phyloP scores from a whole-genome alignment of 306 rosid species.

The Vicia villosa region DNA sequence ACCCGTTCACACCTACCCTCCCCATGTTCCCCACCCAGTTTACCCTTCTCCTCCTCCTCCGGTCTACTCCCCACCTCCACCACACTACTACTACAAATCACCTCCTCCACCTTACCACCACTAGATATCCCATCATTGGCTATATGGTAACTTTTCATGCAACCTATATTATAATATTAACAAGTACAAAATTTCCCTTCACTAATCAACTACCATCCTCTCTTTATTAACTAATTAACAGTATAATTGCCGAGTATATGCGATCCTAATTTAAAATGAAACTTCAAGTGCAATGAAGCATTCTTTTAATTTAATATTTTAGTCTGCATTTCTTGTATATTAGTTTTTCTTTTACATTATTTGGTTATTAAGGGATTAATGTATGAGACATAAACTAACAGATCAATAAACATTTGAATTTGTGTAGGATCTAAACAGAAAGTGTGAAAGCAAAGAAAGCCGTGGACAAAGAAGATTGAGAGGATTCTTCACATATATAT shows the following conservation, averaged over 20 bases:
- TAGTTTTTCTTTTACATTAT: not conserved
- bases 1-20: constrained; percentile 13
- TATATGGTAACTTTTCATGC: constrained; percentile 28
- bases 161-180: not conserved
- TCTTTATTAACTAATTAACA: not conserved
- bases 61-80: constrained; percentile 53
- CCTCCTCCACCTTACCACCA: constrained; percentile 71
- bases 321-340: not conserved
- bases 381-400: constrained; percentile 3
- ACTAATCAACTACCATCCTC: not conserved
- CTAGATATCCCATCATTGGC: constrained; percentile 41
- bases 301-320: not conserved
- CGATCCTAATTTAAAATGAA: no score
- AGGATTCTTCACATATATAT: constrained; percentile 3
- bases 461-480: not conserved
- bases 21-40: constrained; percentile 29
- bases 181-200: not conserved
- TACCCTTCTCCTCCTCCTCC: constrained; percentile 48
- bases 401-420: not conserved
- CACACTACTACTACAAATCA: constrained; percentile 52
- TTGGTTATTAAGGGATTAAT: constrained; percentile 12
- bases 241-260: not conserved
- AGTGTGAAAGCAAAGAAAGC: constrained; percentile 31
- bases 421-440: constrained; percentile 33
- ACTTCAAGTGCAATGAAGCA: constrained; percentile 19